phyloP scores from a whole-genome alignment of 768 basidiomycete genomes.

The Tylopilus subfusipes region DNA sequence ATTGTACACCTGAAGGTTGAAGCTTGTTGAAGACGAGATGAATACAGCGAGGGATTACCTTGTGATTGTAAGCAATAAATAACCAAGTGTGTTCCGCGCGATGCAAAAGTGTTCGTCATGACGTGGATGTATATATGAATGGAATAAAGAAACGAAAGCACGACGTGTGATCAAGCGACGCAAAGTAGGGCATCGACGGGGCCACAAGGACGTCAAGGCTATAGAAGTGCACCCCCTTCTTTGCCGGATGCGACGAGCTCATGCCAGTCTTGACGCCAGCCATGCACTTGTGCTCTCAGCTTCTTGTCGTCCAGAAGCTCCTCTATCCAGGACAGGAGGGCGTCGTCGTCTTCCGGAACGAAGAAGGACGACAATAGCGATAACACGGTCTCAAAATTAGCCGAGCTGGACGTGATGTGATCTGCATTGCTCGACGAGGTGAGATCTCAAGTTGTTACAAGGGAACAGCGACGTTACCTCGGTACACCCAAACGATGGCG shows the following conservation, averaged over 20 bases:
- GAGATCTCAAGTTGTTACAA: not conserved
- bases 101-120: constrained; percentile 21
- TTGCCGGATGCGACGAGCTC: constrained; percentile 62
- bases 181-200: constrained; percentile 1
- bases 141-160: constrained; percentile 19
- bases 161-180: constrained; percentile 1
- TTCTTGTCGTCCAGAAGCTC: constrained; percentile 58
- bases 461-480: constrained; percentile 49
- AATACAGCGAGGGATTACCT: constrained; percentile 26
- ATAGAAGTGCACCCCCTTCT: constrained; percentile 60
- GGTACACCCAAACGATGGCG: constrained; percentile 88
- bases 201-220: constrained; percentile 7
- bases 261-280: constrained; percentile 82
- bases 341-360: constrained; percentile 86
- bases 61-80: constrained; percentile 22
- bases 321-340: constrained; percentile 77
- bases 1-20: constrained; percentile 15
- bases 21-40: constrained; percentile 6
- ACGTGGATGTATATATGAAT: constrained; percentile 20
- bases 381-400: constrained; percentile 88
- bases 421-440: constrained; percentile 43
- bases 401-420: constrained; percentile 73
- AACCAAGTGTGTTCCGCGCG: constrained; percentile 10
- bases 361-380: constrained; percentile 93
- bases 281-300: constrained; percentile 61